phyloP scores from a whole-genome alignment of 495 filamentous ascomycete species.

The Neurospora sp. region DNA sequence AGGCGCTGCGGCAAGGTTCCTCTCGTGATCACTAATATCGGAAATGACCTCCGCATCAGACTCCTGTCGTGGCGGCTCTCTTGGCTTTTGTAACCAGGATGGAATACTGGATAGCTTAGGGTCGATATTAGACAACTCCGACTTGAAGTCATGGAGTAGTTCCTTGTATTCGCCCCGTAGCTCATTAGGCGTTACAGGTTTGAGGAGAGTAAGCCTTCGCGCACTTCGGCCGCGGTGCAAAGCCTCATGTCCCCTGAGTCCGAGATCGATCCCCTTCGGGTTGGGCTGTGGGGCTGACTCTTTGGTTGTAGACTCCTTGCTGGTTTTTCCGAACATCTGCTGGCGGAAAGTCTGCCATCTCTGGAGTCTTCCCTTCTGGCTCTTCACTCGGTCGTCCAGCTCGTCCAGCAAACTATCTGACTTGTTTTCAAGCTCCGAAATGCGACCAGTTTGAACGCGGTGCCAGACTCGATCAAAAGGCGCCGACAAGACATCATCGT shows the following conservation, averaged over 20 bases:
- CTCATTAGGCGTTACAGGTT: neutral
- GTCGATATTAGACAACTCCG: slow-evolving; percentile 26
- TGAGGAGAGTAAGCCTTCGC: slow-evolving; percentile 14
- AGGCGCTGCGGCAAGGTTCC: slow-evolving; percentile 6
- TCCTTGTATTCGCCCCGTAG: slow-evolving; percentile 33
- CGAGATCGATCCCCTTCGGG: slow-evolving; percentile 34
- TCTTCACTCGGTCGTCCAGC: slow-evolving; percentile 48
- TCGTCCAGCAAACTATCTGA: slow-evolving; percentile 46
- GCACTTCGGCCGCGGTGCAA: slow-evolving; percentile 23
- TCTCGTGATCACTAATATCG: slow-evolving; percentile 37
- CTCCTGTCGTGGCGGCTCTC: slow-evolving; percentile 3
- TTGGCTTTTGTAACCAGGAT: slow-evolving; percentile 18
- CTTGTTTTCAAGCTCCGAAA: slow-evolving; percentile 39
- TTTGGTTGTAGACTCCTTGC: slow-evolving; percentile 7
- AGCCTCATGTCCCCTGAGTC: slow-evolving; percentile 38
- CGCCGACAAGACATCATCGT: slow-evolving; percentile 52
- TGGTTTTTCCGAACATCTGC: slow-evolving; percentile 32
- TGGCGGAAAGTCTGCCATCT: slow-evolving; percentile 63
- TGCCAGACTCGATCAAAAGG: slow-evolving; percentile 60
- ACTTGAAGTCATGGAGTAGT: slow-evolving; percentile 30
- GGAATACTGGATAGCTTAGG: slow-evolving; percentile 4
- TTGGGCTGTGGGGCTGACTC: slow-evolving; percentile 14
- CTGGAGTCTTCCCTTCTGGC: slow-evolving; percentile 53
- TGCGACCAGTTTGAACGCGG: slow-evolving; percentile 43
- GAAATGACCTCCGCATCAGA: slow-evolving; percentile 27